phyloP scores from a whole-genome alignment of 2,329 filamentous ascomycete genomes.

The Pestalotiopsis sp. region DNA sequence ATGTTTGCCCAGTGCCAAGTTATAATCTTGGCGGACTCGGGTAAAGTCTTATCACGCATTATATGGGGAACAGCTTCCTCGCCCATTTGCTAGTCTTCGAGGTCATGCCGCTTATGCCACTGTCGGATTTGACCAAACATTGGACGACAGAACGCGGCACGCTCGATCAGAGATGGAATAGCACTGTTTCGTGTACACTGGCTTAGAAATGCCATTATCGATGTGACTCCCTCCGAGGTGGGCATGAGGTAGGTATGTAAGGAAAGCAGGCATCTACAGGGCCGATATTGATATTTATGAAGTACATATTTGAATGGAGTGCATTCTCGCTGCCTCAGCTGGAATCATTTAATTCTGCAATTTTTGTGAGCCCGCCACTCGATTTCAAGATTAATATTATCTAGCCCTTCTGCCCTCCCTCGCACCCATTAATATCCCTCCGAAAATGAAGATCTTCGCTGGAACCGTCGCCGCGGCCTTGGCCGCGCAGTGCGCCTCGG shows the following conservation, averaged over 20 bases:
- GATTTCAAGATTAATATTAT: neutral
- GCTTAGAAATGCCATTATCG: neutral
- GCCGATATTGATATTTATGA: neutral
- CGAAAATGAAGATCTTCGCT: constrained; percentile 32
- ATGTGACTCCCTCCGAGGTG: too few relatives aligned
- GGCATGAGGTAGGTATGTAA: too few relatives aligned
- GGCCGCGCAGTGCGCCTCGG: constrained; percentile 33
- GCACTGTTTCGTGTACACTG: neutral
- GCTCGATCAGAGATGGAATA: neutral
- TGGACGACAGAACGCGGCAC: neutral
- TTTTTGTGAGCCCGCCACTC: neutral
- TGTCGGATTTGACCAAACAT: neutral
- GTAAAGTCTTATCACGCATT: neutral
- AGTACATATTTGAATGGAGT: neutral
- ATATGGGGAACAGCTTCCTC: neutral
- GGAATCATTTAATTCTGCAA: neutral
- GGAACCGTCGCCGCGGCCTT: constrained; percentile 30
- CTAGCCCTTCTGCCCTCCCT: neutral
- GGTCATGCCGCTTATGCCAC: neutral
- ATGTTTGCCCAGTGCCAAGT: neutral
- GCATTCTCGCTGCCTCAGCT: neutral
- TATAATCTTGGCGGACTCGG: neutral
- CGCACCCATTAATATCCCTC: neutral
- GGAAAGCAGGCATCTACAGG: too few relatives aligned
- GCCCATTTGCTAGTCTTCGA: neutral